These are phyloP conservation scores for Populus tremula DNA, from an alignment of 345 rosid genomes.

Conservation along the genomic window DNA sequence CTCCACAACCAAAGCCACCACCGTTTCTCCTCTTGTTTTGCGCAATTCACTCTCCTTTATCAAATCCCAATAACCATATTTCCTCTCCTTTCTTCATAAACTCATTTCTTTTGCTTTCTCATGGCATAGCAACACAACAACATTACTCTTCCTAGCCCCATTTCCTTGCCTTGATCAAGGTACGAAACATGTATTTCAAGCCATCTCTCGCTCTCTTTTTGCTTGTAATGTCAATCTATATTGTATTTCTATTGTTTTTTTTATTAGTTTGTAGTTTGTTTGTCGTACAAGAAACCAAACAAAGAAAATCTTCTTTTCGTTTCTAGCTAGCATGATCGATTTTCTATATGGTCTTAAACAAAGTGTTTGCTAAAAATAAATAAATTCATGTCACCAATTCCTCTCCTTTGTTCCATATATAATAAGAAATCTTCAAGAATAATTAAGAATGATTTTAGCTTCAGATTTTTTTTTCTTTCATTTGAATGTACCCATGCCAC, in stretches of 20 bases:
- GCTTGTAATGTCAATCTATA: background rate
- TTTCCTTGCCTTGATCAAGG: slow-evolving; percentile 28
- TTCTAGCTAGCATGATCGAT: background rate
- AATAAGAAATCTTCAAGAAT: no score
- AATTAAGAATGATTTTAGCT: no score
- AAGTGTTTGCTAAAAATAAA: no score
- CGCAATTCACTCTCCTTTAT: slow-evolving; percentile 36
- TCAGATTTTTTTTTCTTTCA: no score
- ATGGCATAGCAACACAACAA: background rate
- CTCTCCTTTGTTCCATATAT: no score
- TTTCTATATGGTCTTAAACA: background rate
- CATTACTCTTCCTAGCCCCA: slow-evolving; percentile 10
- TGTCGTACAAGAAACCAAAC: background rate
- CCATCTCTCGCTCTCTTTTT: background rate
- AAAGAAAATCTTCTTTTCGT: background rate
- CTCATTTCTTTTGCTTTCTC: slow-evolving; percentile 15
- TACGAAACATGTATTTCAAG: slow-evolving; percentile 7
- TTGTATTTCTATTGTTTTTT: background rate
- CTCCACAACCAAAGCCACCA: background rate
- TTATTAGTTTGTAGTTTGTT: background rate
- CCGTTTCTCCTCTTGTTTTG: slow-evolving; percentile 4
- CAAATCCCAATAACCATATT: background rate
- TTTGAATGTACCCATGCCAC: no score
- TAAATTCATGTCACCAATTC: no score
- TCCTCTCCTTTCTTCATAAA: background rate